Evolutionary conservation across 2,329 filamentous ascomycete genomes (phyloP), one percentile per base, ranked within the genome.

Genomic region (Blastomyces percursus): DNA sequence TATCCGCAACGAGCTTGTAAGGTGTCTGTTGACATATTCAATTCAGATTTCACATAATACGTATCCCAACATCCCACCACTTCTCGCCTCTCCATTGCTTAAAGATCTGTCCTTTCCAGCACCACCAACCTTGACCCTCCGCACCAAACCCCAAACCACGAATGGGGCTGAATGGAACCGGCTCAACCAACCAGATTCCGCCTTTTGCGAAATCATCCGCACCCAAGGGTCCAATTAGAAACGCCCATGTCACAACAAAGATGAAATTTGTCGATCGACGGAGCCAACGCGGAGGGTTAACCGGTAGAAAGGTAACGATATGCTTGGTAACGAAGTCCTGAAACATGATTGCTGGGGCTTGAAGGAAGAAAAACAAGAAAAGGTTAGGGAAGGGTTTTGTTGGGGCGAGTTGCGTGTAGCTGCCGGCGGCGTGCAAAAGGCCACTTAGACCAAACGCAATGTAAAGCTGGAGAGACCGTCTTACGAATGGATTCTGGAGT

Each of bases 151-250:
- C 87, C 19, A 92, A 42, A 1, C 81, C 83, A 32, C 90, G 80
- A n/a, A 91, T 70, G 0, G 82, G 71, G 61, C 90, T 95, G 9
- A 93, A 66, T 0, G 91, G 90, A n/a, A 96, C 75, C 0, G 91
- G 90, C 73, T 96, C 91, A 65, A 85, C 85, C 16, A 95, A 74
- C 89, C 89, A 96, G 0, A 96, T 70, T 0, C 90, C 91, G 0
- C 85, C 82, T 12, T 81, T 79, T 0, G 86, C 82, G 71, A 96
- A 86, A 69, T 96, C 92, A 70, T 96, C 85, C 12, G 85, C 78
- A n/a, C 96, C 79, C 44, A 86, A 72, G 50, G 79, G 79, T 0
- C 82, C 82, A 0, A 89, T 93, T 19, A 78, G 72, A 61, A 85
- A 83, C 64, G 95, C 76, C 90, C 90, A 96, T 0, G 72, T 68